Base-by-base conservation (phyloP, 129 eudicot species). In the Flaveria sonorensis region DNA sequence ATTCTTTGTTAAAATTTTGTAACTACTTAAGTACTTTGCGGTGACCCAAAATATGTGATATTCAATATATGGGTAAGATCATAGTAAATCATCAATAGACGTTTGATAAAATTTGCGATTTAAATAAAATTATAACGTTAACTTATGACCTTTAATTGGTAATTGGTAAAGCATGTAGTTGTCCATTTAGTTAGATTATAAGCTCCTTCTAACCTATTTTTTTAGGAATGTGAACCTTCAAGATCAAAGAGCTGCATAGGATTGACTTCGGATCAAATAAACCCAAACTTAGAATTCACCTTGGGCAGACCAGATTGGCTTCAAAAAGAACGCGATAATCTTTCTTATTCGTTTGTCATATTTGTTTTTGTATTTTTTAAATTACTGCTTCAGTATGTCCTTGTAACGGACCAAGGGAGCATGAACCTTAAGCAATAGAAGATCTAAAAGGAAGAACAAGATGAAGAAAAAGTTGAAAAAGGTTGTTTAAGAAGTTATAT, bases 231-330 rank as follows among this genome's bases (percentile, higher is more conserved):
- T 59, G 87, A 86, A 18, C 70, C 79, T 67, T 76, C 85, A 7
- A 69, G 78, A 72, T 56, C 78, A 43, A 91, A 81, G 77, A 76
- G 84, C 77, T 84, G 75, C 80, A 53, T 77, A 52, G 86, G 75
- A 39, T 69, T 85, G 11, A 76, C 50, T 82, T 40, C 83, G 77
- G 87, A 78, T 60, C 80, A 76, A 45, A 88, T 85, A 77, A 88
- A 85, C 81, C 93, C 96, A 39, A 84, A 89, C 86, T 74, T 90
- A 85, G 93, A 90, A 75, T 90, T 90, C 87, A 90, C 96, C 52
- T 85, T 90, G 77, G 92, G 92, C 77, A 84, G 93, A 84, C 88
- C 93, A 56, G 91, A 84, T 63, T 84, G 89, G 90, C 75, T 81
- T 50, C 81, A 80, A 45, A 76, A 83, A 66, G 79, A 83, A 51